Conservation (phyloP, 2,329 filamentous ascomycete genomes). For the Dactylellina drechsleri region DNA sequence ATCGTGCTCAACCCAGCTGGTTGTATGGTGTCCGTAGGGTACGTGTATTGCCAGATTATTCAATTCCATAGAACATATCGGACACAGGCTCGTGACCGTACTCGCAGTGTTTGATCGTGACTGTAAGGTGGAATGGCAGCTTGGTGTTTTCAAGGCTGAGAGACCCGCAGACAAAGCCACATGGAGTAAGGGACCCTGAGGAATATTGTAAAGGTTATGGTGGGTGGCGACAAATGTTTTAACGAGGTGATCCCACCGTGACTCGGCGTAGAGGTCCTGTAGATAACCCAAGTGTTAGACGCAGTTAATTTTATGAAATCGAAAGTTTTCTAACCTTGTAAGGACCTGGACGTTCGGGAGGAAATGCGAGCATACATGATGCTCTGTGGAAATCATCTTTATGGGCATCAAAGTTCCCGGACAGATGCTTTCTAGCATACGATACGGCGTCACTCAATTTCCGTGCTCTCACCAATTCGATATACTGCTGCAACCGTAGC, state of each 20-base stretch:
- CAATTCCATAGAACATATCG: slow-evolving; percentile 94
- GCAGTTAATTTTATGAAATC: neutral
- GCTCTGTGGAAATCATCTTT: slow-evolving; percentile 76
- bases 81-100: slow-evolving; percentile 81
- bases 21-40: slow-evolving; percentile 93
- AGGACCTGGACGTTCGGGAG: slow-evolving; percentile 70
- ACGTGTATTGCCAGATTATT: slow-evolving; percentile 89
- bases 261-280: slow-evolving; percentile 76
- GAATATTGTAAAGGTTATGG: slow-evolving; percentile 84
- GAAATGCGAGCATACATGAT: slow-evolving; percentile 81
- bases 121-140: slow-evolving; percentile 78
- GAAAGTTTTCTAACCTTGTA: slow-evolving; percentile 66
- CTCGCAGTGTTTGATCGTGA: slow-evolving; percentile 67
- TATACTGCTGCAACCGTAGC: slow-evolving; percentile 91
- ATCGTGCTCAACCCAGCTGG: slow-evolving; percentile 90
- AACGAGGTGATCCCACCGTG: slow-evolving; percentile 80
- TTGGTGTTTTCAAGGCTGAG: slow-evolving; percentile 93
- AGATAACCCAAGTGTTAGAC: slow-evolving; percentile 23
- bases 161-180: slow-evolving; percentile 90
- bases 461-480: slow-evolving; percentile 80
- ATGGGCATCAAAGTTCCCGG: slow-evolving; percentile 75
- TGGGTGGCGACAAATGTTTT: slow-evolving; percentile 85
- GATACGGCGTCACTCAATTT: slow-evolving; percentile 79
- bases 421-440: slow-evolving; percentile 84
- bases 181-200: slow-evolving; percentile 83